Evolutionary conservation across 768 basidiomycete genomes (phyloP).

Genomic region (Heimioporus sp.): DNA sequence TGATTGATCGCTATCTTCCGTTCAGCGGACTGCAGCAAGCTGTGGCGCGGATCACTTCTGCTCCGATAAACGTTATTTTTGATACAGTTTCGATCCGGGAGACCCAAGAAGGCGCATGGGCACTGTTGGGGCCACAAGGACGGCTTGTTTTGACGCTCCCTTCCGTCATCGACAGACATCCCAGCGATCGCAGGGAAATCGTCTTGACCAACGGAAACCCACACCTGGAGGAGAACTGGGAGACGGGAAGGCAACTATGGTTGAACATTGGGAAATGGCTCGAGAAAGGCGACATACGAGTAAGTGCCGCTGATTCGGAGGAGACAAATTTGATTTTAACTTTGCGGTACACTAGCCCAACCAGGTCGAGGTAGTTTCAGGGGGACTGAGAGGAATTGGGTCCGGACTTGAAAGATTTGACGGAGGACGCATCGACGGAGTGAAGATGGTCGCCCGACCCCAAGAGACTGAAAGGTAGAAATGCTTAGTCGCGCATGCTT

Average conservation of each 20-base stretch:
- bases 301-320: slow-evolving; percentile 8
- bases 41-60: slow-evolving; percentile 35
- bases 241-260: slow-evolving; percentile 33
- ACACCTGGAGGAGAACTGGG: slow-evolving; percentile 33
- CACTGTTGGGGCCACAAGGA: slow-evolving; percentile 38
- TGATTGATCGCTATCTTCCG: slow-evolving; percentile 31
- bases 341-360: slow-evolving; percentile 37
- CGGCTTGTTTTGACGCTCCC: slow-evolving; percentile 34
- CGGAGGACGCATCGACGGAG: slow-evolving; percentile 40
- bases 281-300: slow-evolving; percentile 32
- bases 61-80: slow-evolving; percentile 35
- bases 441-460: slow-evolving; percentile 44
- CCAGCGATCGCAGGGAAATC: slow-evolving; percentile 26
- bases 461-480: slow-evolving; percentile 42
- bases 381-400: slow-evolving; percentile 42
- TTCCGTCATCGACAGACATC: slow-evolving; percentile 29
- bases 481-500: slow-evolving; percentile 14
- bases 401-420: slow-evolving; percentile 42
- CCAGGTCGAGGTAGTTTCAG: slow-evolving; percentile 38
- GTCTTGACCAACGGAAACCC: slow-evolving; percentile 34
- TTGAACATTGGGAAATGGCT: slow-evolving; percentile 25
- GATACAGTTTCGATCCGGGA: slow-evolving; percentile 38
- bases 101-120: slow-evolving; percentile 38
- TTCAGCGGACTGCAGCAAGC: slow-evolving; percentile 33
- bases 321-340: background rate